These are phyloP conservation scores for Scheffersomyces spartinae DNA, from an alignment of 805 yeast genomes.

Conservation along the genomic window DNA sequence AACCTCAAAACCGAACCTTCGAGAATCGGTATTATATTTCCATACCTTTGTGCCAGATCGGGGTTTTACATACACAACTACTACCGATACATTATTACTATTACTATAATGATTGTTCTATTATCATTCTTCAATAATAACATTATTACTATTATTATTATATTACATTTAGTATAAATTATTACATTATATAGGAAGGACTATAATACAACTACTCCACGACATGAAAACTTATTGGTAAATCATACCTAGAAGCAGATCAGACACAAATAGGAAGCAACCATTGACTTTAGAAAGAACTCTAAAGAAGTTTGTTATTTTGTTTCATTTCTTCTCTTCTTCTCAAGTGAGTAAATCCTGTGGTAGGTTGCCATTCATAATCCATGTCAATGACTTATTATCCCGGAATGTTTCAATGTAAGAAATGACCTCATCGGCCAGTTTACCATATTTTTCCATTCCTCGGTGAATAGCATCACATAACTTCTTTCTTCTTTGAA, in stretches of 20 bases:
- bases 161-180: too few species aligned
- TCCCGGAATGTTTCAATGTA: slow-evolving; percentile 32
- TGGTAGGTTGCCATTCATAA: slow-evolving; percentile 35
- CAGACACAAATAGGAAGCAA: not conserved
- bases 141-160: too few species aligned
- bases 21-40: too few species aligned
- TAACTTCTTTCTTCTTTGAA: slow-evolving; percentile 30
- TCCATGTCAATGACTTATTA: slow-evolving; percentile 33
- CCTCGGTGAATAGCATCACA: slow-evolving; percentile 34
- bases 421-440: slow-evolving; percentile 27
- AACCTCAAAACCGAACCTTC: too few species aligned
- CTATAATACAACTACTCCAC: slow-evolving; percentile 1
- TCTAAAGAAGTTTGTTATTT: slow-evolving; percentile 3
- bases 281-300: not conserved
- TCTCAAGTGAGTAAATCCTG: slow-evolving; percentile 11
- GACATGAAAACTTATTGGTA: not conserved
- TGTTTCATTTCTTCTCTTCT: slow-evolving; percentile 1
- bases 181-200: slow-evolving; percentile 1
- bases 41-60: too few species aligned
- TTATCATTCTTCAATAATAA: too few species aligned
- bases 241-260: too few species aligned
- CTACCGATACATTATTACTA: too few species aligned
- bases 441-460: slow-evolving; percentile 25
- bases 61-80: too few species aligned
- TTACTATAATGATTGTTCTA: too few species aligned